Base-by-base conservation (phyloP, 2,329 filamentous ascomycete genomes). In the Penicillium sp. region DNA sequence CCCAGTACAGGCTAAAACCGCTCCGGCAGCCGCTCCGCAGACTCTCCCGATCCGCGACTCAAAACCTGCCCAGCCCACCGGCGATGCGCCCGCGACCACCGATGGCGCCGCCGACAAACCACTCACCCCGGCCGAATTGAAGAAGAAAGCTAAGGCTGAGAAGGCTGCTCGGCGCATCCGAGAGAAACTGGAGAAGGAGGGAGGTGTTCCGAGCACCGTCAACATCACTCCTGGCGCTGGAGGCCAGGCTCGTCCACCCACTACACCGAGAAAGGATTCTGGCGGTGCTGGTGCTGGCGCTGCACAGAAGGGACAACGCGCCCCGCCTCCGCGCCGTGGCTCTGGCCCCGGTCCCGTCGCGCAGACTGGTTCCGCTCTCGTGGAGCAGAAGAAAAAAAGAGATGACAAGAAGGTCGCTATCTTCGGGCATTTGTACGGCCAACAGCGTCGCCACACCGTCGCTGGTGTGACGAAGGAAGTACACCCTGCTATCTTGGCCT, bases 121-220 rank as follows among this genome's bases (percentile, higher is more conserved):
- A 22, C 61, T 75, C 27, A 68, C 69, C 6, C 64, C 64, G 30
- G 89, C 89, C 16, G 87, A 95, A 70, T 67, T 95, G 64, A 97
- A 97, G 74, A 92, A 91, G 63, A 84, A 83, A 67, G 86, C 87
- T 54, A 92, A 95, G 69, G 91, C 89, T 28, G 92, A 96, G 68
- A 97, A 96, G 75, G 87, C 88, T 44, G 90, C 90, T 39, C 80
- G 89, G 53, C 81, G 92, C 74, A 89, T 87, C 41, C 84, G 84
- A 64, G 82, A 79, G 62, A 89, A 86, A 66, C 75, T 76, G 27
- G 75, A 77, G 27, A 61, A 65, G 3, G 79, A 80, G 54, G 71
- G 70, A 49, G 72, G 72, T 10, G 64, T 70, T 56, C 58, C 70
- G 45, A 58, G 68, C 47, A 56, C 72, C 63, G 54, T 69, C 48